A percentile compares a stretch with the other conserved stretches of the same genome.
phyloP scores from a whole-genome alignment of 164 flowering plant species.

The Umbilicus rupestris region DNA sequence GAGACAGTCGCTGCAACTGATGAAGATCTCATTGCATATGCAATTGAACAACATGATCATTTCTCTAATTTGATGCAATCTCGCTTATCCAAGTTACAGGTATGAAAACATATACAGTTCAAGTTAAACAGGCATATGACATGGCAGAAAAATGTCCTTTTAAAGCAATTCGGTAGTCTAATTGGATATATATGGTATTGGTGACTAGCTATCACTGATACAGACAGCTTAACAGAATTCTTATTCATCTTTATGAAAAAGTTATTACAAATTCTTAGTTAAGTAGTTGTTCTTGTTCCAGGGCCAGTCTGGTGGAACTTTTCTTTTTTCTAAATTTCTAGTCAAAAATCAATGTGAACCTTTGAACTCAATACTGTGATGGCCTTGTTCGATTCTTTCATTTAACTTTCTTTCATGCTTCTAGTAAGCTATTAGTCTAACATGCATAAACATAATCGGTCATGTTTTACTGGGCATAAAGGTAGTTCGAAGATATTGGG shows the following conservation, averaged over 20 bases:
- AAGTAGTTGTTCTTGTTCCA: background rate
- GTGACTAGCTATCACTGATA: too few relatives aligned
- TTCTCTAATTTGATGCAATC: slow-evolving; percentile 73
- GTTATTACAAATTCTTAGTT: too few relatives aligned
- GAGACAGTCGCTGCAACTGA: slow-evolving; percentile 45
- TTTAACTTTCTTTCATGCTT: too few relatives aligned
- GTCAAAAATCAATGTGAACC: background rate
- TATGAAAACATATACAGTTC: slow-evolving; percentile 4
- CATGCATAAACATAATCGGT: background rate
- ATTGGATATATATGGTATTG: too few relatives aligned
- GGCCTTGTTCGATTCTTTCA: background rate
- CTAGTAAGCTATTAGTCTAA: background rate
- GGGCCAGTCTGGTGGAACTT: background rate
- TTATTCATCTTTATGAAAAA: too few relatives aligned
- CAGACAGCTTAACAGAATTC: too few relatives aligned
- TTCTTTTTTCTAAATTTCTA: background rate
- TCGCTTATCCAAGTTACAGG: slow-evolving; percentile 85
- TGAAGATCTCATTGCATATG: slow-evolving; percentile 54
- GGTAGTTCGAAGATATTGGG: slow-evolving; percentile 70
- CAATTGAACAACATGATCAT: slow-evolving; percentile 62
- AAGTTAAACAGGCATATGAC: background rate
- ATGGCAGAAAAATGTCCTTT: background rate
- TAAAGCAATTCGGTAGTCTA: too few relatives aligned
- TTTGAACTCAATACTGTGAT: background rate
- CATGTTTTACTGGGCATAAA: slow-evolving; percentile 17